Percentiles rank a stretch among this genome's conserved stretches.
Evolutionary conservation across 2,329 filamentous ascomycete species (phyloP).

Genomic region (Dryadomyces sulphureus): DNA sequence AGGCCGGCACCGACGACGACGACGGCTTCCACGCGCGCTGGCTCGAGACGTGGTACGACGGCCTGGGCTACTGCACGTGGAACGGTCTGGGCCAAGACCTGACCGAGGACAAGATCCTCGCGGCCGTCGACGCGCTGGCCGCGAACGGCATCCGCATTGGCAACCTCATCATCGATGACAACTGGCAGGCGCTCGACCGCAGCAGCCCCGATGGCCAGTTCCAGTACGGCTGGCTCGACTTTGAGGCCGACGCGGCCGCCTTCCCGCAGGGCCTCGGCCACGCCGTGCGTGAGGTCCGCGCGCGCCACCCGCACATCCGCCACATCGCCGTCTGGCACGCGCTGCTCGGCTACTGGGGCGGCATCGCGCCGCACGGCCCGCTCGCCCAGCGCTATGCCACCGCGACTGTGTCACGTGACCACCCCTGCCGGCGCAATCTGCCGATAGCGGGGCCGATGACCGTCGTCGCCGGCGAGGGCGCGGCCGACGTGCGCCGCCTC

Average conservation of each 20-base stretch:
- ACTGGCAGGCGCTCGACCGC: slow-evolving; percentile 68
- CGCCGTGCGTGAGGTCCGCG: slow-evolving; percentile 53
- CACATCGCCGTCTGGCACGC: slow-evolving; percentile 94
- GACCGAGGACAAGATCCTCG: slow-evolving; percentile 63
- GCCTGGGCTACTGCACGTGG: slow-evolving; percentile 92
- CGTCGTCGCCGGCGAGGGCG: slow-evolving; percentile 39
- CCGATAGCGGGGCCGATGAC: slow-evolving; percentile 51
- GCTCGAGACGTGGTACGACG: slow-evolving; percentile 83
- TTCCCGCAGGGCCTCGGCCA: slow-evolving; percentile 72
- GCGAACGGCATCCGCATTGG: slow-evolving; percentile 61
- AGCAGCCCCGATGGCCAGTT: slow-evolving; percentile 31
- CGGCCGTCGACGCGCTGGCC: slow-evolving; percentile 58
- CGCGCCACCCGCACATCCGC: slow-evolving; percentile 54
- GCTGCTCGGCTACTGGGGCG: slow-evolving; percentile 78
- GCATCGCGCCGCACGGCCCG: slow-evolving; percentile 58
- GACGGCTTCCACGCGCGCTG: slow-evolving; percentile 41
- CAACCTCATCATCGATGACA: slow-evolving; percentile 90
- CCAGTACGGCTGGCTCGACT: slow-evolving; percentile 57
- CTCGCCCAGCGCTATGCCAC: slow-evolving; percentile 72
- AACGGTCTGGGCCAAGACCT: slow-evolving; percentile 77
- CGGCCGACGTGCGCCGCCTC: slow-evolving; percentile 51
- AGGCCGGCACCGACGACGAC: background rate
- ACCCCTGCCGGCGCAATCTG: slow-evolving; percentile 29
- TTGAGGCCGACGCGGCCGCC: slow-evolving; percentile 66
- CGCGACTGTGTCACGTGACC: slow-evolving; percentile 36